These are phyloP conservation scores for Diaporthe sp. DNA, from an alignment of 2,329 filamentous ascomycete genomes.

Conservation along the genomic window DNA sequence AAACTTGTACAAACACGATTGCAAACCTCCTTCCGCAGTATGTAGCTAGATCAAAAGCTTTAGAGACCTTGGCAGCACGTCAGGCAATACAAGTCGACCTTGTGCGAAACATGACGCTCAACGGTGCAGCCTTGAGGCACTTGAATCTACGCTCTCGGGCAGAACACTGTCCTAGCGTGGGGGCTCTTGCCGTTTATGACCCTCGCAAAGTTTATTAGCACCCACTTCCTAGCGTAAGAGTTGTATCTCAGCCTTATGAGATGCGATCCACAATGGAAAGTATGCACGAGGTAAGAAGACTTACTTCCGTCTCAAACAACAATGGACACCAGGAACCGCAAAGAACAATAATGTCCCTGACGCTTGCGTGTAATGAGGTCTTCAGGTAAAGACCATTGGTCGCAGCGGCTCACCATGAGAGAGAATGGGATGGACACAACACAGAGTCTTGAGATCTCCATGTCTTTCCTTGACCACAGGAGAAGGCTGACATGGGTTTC, in stretches of 20 bases:
- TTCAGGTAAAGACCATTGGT: too few relatives aligned
- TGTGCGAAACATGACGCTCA: too few relatives aligned
- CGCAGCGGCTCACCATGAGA: not conserved
- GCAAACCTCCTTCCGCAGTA: not conserved
- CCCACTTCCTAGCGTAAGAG: not conserved
- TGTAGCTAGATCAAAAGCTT: not conserved
- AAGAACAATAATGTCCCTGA: not conserved
- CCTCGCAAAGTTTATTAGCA: not conserved
- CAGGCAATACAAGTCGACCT: not conserved
- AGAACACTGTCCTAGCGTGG: not conserved
- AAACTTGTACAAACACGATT: constrained; percentile 19
- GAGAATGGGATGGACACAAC: not conserved
- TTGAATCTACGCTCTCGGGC: not conserved
- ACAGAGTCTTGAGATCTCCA: not conserved
- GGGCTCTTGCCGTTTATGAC: not conserved
- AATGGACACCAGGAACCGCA: not conserved
- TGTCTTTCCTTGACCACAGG: not conserved
- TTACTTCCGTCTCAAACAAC: not conserved
- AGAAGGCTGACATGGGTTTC: not conserved
- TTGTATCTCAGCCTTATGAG: not conserved
- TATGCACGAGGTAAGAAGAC: not conserved
- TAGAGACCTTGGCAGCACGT: not conserved
- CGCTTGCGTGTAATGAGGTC: not conserved
- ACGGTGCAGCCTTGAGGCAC: not conserved
- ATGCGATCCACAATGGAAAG: not conserved